Evolutionary conservation across 345 rosid species (phyloP).

Genomic region (Cochlearia excelsa): DNA sequence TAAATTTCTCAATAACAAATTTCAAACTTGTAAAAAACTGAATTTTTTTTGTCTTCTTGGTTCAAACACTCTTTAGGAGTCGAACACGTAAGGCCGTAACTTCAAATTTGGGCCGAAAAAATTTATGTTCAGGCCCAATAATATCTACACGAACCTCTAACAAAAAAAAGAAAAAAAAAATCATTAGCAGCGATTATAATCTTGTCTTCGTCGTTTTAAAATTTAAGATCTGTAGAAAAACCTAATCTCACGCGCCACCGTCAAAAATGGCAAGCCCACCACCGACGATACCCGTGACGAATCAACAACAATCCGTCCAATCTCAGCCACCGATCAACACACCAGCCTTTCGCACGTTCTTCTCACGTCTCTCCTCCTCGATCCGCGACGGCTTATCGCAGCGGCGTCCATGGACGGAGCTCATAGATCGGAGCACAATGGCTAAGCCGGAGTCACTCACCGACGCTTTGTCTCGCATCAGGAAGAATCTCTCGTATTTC

Average conservation of each 20-base stretch:
- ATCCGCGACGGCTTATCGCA: slow-evolving; percentile 43
- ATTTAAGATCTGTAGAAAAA: no score
- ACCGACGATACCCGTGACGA: slow-evolving; percentile 32
- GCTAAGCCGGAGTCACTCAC: slow-evolving; percentile 66
- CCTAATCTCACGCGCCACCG: slow-evolving; percentile 16
- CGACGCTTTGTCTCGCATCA: slow-evolving; percentile 61
- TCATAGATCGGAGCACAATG: slow-evolving; percentile 61
- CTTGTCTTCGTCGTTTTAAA: no score
- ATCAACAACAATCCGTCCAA: slow-evolving; percentile 22
- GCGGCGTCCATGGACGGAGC: slow-evolving; percentile 63
- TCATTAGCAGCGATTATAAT: no score
- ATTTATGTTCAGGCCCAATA: no score
- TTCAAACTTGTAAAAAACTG: no score
- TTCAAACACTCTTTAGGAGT: no score
- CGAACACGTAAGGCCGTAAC: no score
- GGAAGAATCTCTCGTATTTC: slow-evolving; percentile 70
- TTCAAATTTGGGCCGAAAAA: no score
- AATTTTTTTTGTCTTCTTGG: no score
- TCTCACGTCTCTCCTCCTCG: slow-evolving; percentile 35
- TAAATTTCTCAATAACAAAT: no score
- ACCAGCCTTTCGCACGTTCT: slow-evolving; percentile 41
- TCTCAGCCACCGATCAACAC: slow-evolving; percentile 39
- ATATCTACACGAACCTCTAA: no score
- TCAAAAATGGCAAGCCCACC: slow-evolving; percentile 26
- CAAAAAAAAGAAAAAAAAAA: no score